Evolutionary conservation across 2,329 filamentous ascomycete genomes (phyloP).

Genomic region (Lasiodiplodia gonubiensis): DNA sequence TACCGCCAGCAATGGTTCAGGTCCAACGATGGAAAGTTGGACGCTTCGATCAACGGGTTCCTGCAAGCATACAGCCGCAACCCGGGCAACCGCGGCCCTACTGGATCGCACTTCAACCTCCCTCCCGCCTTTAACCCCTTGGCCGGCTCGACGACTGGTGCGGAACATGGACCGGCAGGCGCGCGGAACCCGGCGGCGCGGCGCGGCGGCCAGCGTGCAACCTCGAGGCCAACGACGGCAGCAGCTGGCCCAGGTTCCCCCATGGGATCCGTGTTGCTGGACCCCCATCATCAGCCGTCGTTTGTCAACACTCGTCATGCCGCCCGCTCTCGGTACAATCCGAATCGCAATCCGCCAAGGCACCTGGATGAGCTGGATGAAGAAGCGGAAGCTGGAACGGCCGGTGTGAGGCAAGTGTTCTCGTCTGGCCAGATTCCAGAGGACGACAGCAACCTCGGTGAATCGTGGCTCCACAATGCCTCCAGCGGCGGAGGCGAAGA

Average conservation of each 20-base stretch:
- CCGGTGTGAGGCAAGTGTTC: conserved; percentile 17
- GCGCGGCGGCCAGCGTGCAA: background rate
- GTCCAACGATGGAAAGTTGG: conserved; percentile 96
- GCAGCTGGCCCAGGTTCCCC: conserved; percentile 56
- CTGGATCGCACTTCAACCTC: conserved; percentile 13
- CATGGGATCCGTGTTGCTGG: conserved; percentile 74
- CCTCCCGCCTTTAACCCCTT: conserved; percentile 23
- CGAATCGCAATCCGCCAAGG: conserved; percentile 34
- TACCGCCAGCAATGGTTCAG: conserved; percentile 91
- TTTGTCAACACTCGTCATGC: conserved; percentile 52
- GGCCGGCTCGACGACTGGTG: conserved; percentile 9
- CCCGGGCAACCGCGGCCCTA: conserved; percentile 2
- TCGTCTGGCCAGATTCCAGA: conserved; percentile 54
- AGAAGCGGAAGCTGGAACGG: conserved; percentile 15
- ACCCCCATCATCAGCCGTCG: conserved; percentile 75
- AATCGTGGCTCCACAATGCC: conserved; percentile 58
- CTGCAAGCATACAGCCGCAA: conserved; percentile 75
- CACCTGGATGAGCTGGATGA: conserved; percentile 33
- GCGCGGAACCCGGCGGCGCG: background rate
- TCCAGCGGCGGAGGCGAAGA: conserved; percentile 51
- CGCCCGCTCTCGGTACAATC: conserved; percentile 55
- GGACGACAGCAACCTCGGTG: conserved; percentile 65
- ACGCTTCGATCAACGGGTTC: conserved; percentile 95
- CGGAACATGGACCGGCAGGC: background rate
- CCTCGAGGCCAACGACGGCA: conserved; percentile 35